phyloP scores from a whole-genome alignment of 2,329 filamentous ascomycete genomes.

The Sclerotiophoma versabilis region DNA sequence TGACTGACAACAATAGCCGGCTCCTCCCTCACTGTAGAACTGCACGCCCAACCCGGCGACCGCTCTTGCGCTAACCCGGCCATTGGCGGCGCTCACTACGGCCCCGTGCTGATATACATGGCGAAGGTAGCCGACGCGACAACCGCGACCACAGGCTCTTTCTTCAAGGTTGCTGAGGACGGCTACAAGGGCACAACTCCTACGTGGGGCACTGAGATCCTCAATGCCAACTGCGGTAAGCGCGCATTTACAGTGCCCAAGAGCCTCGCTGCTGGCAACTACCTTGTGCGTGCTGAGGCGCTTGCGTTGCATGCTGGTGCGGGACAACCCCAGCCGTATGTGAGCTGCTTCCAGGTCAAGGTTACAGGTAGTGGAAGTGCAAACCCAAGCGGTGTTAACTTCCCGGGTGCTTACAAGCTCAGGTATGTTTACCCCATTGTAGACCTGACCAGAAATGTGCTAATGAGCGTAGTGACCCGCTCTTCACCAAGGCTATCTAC shows the following conservation, averaged over 20 bases:
- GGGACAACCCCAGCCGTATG: slow-evolving; percentile 43
- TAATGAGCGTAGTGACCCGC: slow-evolving; percentile 29
- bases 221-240: slow-evolving; percentile 50
- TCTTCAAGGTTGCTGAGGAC: slow-evolving; percentile 50
- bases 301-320: slow-evolving; percentile 46
- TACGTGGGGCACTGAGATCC: slow-evolving; percentile 48
- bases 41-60: slow-evolving; percentile 47
- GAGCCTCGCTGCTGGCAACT: slow-evolving; percentile 42
- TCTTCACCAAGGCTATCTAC: slow-evolving; percentile 47
- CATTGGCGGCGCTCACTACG: slow-evolving; percentile 50
- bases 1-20: slow-evolving; percentile 38
- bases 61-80: slow-evolving; percentile 43
- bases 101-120: slow-evolving; percentile 49
- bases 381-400: slow-evolving; percentile 42
- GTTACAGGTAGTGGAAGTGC: slow-evolving; percentile 46
- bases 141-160: slow-evolving; percentile 39
- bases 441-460: neutral
- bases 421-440: slow-evolving; percentile 17
- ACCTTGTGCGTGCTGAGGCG: slow-evolving; percentile 45
- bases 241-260: slow-evolving; percentile 46
- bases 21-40: slow-evolving; percentile 44
- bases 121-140: slow-evolving; percentile 48
- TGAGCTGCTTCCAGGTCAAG: slow-evolving; percentile 49
- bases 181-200: slow-evolving; percentile 46
- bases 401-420: slow-evolving; percentile 46